Evolutionary conservation across 768 basidiomycete genomes (phyloP), one percentile per base, ranked within the genome.

Genomic region (Paxillus involutus): DNA sequence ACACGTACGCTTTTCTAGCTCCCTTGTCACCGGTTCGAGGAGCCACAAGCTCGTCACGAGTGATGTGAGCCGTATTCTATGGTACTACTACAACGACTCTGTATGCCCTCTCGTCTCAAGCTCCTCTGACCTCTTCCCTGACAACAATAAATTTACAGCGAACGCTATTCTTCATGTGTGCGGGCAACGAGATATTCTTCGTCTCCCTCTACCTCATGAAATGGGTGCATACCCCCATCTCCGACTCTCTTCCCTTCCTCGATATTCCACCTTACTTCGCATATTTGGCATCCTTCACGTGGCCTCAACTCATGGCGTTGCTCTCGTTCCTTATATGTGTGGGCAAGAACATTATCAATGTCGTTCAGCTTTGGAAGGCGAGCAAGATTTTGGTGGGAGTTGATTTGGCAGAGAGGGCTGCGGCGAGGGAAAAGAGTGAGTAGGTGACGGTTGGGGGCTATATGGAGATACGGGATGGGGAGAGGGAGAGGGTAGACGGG

Each of bases 301-400:
- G 88, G 81, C 85, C 94, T 2, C 84, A 89, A 65, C 57, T 85
- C 4, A 68, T 93, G 59, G 94, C 91, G 0, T 51, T 75, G 37
- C 6, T 81, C 29, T 85, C 82, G 36, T 77, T 77, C 59, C 88
- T 85, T 0, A 73, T 97, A 44, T 96, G 86, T 67, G 60, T 83
- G 14, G 66, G 77, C 58, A 99, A 98, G 77, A 97, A 98, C 68
- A 64, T 94, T 52, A 92, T 99, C 77, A 97, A 98, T 69, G 71
- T 90, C 33, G 94, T 99, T 7, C 97, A 99, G 71, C 83, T 98
- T 53, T 98, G 95, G 95, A 99, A 99, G 70, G 96, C 97, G 26
- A 89, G 90, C 35, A 94, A 94, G 73, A 92, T 94, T 51, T 80
- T 97, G 14, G 94, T 97, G 13, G 94, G 94, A 0, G 90, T 97